These are phyloP conservation scores for Lyophyllum atratum DNA, from an alignment of 768 basidiomycete species.

Conservation along the genomic window DNA sequence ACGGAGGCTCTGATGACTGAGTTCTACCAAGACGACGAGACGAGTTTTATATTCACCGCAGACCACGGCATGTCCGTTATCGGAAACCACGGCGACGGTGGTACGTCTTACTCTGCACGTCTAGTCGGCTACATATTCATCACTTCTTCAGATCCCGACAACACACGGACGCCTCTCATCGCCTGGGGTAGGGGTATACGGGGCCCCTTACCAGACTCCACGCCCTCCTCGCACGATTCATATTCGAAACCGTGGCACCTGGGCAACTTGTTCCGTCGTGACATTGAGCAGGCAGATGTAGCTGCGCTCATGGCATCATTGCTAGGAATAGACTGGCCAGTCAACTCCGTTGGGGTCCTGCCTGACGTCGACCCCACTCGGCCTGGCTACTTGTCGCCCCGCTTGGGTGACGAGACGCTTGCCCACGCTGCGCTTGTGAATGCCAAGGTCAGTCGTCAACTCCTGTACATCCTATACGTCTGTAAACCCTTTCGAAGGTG, in stretches of 20 bases:
- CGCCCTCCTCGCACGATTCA: constrained; percentile 65
- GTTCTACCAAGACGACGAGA: constrained; percentile 71
- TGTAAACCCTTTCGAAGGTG: constrained; percentile 37
- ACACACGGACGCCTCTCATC: constrained; percentile 82
- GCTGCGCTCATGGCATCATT: constrained; percentile 77
- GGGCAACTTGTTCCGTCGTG: constrained; percentile 58
- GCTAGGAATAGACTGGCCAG: constrained; percentile 74
- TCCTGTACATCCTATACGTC: neutral
- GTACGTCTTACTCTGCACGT: constrained; percentile 36
- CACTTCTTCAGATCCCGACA: constrained; percentile 72
- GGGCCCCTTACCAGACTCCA: constrained; percentile 58
- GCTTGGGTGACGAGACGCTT: constrained; percentile 46
- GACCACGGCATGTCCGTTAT: constrained; percentile 91
- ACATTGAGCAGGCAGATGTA: constrained; percentile 85
- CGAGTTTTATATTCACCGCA: constrained; percentile 79
- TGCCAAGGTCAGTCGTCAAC: constrained; percentile 44
- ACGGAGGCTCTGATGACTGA: constrained; percentile 61
- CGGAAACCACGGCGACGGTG: constrained; percentile 89
- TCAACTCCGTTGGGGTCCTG: constrained; percentile 80
- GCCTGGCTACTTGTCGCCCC: constrained; percentile 58
- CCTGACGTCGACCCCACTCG: constrained; percentile 68
- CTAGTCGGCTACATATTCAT: constrained; percentile 7
- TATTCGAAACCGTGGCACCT: constrained; percentile 71
- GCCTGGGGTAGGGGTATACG: constrained; percentile 83
- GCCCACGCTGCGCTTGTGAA: constrained; percentile 65